phyloP scores from a whole-genome alignment of 164 flowering plant genomes.

The Vitis rupestris region DNA sequence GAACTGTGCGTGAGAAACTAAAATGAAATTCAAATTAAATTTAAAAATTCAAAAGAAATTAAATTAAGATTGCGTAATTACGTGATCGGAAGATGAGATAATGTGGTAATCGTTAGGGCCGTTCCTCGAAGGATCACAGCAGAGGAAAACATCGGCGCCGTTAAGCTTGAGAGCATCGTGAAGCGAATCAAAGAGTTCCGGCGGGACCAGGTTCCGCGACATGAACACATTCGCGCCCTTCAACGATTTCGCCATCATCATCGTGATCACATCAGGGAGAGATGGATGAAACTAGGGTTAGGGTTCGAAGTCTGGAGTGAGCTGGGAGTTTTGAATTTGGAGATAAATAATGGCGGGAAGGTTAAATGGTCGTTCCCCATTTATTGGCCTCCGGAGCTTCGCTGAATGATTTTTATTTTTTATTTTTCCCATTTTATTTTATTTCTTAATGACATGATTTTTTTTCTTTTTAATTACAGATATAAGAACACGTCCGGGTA shows the following conservation, averaged over 20 bases:
- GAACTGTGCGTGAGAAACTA: not conserved
- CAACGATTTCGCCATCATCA: slow-evolving; percentile 51
- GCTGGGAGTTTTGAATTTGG: not conserved
- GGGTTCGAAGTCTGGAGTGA: not conserved
- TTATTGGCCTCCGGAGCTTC: too few species aligned
- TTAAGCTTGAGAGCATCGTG: slow-evolving; percentile 81
- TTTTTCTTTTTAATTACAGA: too few species aligned
- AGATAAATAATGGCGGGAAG: too few species aligned
- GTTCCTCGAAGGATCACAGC: slow-evolving; percentile 76
- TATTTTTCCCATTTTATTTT: too few species aligned
- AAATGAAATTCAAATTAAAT: not conserved
- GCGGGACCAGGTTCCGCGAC: slow-evolving; percentile 81
- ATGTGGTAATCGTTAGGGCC: slow-evolving; percentile 76
- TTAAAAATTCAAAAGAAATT: not conserved
- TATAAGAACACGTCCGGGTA: too few species aligned
- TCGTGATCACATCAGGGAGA: not conserved
- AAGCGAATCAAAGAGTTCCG: slow-evolving; percentile 76
- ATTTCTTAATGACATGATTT: too few species aligned
- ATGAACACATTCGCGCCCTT: slow-evolving; percentile 75
- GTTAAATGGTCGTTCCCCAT: too few species aligned
- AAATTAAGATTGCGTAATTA: slow-evolving; percentile 11
- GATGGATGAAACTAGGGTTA: not conserved
- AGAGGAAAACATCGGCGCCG: slow-evolving; percentile 74
- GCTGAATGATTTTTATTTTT: too few species aligned
- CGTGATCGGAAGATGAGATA: slow-evolving; percentile 78